These are phyloP conservation scores for Cymodocea nodosa DNA, from an alignment of 116 monocot species.

Conservation along the genomic window DNA sequence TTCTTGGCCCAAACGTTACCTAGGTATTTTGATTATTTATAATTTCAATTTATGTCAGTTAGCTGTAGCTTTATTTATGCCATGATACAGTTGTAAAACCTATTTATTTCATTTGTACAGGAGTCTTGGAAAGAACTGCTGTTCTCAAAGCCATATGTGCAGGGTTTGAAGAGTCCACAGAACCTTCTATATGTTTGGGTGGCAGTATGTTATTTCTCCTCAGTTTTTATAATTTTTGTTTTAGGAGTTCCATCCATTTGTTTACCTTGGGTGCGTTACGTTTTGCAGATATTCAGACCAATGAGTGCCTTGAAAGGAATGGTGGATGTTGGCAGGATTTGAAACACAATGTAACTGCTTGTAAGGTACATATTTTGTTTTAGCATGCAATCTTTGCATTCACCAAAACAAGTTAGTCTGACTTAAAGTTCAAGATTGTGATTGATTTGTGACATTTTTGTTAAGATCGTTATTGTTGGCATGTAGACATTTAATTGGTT, in stretches of 20 bases:
- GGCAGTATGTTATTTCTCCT: slow-evolving; percentile 22
- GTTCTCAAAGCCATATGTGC: slow-evolving; percentile 84
- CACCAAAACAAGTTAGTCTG: neutral
- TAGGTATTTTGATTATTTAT: too few relatives aligned
- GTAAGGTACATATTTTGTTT: slow-evolving; percentile 35
- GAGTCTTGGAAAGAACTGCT: slow-evolving; percentile 54
- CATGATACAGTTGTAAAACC: too few relatives aligned
- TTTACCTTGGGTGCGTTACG: neutral
- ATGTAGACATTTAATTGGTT: too few relatives aligned
- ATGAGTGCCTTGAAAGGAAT: slow-evolving; percentile 64
- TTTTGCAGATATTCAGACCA: slow-evolving; percentile 58
- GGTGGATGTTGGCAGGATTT: slow-evolving; percentile 72
- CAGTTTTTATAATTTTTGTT: neutral
- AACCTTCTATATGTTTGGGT: slow-evolving; percentile 68
- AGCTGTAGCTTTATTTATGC: too few relatives aligned
- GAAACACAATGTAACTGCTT: slow-evolving; percentile 49
- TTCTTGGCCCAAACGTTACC: too few relatives aligned
- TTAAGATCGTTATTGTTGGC: neutral
- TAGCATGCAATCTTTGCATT: too few relatives aligned
- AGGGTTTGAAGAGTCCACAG: slow-evolving; percentile 72
- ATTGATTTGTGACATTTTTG: neutral
- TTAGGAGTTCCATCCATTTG: too few relatives aligned
- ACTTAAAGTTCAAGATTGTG: neutral
- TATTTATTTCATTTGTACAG: slow-evolving; percentile 18
- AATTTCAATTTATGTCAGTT: too few relatives aligned